phyloP scores from a whole-genome alignment of 1,284 basidiomycete genomes.

The Ustilago bromivora region DNA sequence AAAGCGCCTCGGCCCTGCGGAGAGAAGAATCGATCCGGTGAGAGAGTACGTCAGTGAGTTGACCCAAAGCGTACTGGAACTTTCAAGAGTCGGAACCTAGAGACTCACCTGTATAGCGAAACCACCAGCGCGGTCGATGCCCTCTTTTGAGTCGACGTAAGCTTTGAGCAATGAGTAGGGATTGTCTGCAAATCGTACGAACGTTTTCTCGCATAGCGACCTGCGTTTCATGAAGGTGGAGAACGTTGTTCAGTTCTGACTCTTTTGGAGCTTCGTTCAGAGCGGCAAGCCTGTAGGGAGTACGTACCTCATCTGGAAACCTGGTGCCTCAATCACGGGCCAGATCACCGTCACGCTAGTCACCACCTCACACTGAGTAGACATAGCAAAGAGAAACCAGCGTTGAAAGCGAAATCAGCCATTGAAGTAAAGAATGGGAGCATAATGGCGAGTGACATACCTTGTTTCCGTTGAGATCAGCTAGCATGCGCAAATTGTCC shows the following conservation, averaged over 20 bases:
- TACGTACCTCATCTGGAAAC: constrained; percentile 82
- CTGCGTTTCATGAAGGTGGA: constrained; percentile 12
- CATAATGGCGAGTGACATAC: constrained; percentile 18
- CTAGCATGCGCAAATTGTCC: constrained; percentile 88
- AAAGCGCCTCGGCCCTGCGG: constrained; percentile 79
- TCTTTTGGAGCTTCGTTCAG: not conserved
- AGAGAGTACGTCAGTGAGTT: not conserved
- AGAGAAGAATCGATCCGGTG: not conserved
- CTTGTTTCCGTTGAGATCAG: constrained; percentile 77
- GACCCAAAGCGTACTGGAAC: not conserved
- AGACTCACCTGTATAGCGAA: constrained; percentile 87
- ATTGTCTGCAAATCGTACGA: constrained; percentile 69
- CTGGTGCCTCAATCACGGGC: constrained; percentile 84
- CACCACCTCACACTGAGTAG: constrained; percentile 60
- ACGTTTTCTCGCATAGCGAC: constrained; percentile 62
- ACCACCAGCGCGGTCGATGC: constrained; percentile 89
- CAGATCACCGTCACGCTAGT: constrained; percentile 75
- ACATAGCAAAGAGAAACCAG: not conserved
- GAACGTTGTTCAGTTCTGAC: not conserved
- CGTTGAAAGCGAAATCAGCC: not conserved
- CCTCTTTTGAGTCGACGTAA: constrained; percentile 89
- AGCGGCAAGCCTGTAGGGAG: not conserved
- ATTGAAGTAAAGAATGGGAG: not conserved
- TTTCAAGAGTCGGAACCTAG: not conserved
- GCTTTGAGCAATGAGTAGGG: constrained; percentile 76